These are phyloP conservation scores for Mycena rosella DNA, from an alignment of 768 basidiomycete genomes.

Conservation along the genomic window DNA sequence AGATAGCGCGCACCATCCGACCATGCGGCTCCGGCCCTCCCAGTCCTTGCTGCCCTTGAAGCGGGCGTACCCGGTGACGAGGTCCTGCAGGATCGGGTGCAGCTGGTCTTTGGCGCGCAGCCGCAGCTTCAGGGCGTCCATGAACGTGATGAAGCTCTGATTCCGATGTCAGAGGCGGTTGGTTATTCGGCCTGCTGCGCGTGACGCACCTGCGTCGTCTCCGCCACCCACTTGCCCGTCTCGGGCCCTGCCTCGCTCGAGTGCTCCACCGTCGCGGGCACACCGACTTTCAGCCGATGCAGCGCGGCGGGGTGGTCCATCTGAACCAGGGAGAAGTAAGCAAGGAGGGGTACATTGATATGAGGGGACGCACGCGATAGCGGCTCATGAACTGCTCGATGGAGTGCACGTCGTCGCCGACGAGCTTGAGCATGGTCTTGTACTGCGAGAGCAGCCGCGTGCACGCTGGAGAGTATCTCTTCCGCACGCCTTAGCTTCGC, in stretches of 20 bases:
- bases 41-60: constrained; percentile 97
- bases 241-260: constrained; percentile 93
- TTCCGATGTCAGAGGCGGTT: not conserved
- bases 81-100: constrained; percentile 93
- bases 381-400: constrained; percentile 93
- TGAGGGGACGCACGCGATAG: constrained; percentile 73
- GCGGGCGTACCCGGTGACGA: constrained; percentile 94
- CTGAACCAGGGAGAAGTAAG: constrained; percentile 53
- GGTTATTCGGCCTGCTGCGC: no score
- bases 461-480: constrained; percentile 97
- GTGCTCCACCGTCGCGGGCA: constrained; percentile 97
- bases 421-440: constrained; percentile 97
- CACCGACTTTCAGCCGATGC: constrained; percentile 90
- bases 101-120: constrained; percentile 97
- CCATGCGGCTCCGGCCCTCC: constrained; percentile 95
- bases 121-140: constrained; percentile 95
- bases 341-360: not conserved
- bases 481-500: constrained; percentile 52
- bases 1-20: constrained; percentile 79
- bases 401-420: constrained; percentile 86
- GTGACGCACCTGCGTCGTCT: constrained; percentile 88
- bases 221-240: constrained; percentile 96
- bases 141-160: constrained; percentile 97
- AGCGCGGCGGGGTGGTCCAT: constrained; percentile 96
- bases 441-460: constrained; percentile 95